These are phyloP conservation scores for Mariannaea elegans DNA, from an alignment of 2,329 filamentous ascomycete genomes.

Conservation along the genomic window DNA sequence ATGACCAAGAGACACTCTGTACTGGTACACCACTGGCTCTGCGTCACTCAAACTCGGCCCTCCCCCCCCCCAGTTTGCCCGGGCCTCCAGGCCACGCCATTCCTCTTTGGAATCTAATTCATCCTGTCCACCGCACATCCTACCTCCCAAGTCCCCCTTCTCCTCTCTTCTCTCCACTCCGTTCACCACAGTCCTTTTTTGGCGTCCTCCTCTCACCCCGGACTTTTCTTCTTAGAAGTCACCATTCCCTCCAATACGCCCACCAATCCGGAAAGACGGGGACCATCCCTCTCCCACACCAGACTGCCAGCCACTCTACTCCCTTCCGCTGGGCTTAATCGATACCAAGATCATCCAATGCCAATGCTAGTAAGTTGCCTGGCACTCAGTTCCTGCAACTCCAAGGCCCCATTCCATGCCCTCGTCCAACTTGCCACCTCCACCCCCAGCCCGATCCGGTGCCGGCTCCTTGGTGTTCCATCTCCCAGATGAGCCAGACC, in stretches of 20 bases:
- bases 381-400: constrained; percentile 28
- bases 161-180: constrained; percentile 11
- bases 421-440: constrained; percentile 3
- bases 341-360: neutral
- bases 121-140: neutral
- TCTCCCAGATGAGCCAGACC: constrained; percentile 26
- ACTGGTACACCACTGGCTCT: constrained; percentile 2
- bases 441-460: constrained; percentile 29
- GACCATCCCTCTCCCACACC: neutral
- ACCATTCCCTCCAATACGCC: neutral
- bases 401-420: constrained; percentile 25
- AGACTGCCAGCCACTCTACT: neutral
- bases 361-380: constrained; percentile 14
- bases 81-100: constrained; percentile 13
- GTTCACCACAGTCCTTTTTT: constrained; percentile 9
- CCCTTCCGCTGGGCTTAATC: neutral
- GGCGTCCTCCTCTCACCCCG: neutral
- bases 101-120: neutral
- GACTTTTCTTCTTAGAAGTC: too few relatives aligned
- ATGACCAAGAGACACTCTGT: neutral
- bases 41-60: constrained; percentile 7
- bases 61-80: constrained; percentile 2
- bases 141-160: constrained; percentile 14
- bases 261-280: neutral
- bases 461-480: constrained; percentile 34